Base-by-base conservation (phyloP, 2,329 filamentous ascomycete species). In the Diaporthe sp. region DNA sequence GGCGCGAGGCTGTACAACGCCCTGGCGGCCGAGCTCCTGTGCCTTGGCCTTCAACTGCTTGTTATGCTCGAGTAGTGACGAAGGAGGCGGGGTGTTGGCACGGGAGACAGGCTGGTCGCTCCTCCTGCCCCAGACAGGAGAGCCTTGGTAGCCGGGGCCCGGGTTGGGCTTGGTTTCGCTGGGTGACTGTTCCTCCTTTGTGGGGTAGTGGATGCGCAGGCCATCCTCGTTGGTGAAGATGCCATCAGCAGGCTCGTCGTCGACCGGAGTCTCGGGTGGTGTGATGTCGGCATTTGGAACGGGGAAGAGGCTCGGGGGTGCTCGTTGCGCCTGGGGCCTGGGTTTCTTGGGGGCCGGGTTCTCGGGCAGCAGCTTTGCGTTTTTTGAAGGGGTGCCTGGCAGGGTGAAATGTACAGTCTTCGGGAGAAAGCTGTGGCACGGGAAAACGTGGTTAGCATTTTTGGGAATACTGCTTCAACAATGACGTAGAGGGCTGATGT, bases 361-460 rank as follows among this genome's bases (percentile, higher is more conserved):
- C 81, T 75, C 80, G 81, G 61, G 44, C 17, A 72, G 22, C 1
- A 72, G 47, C 42, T 51, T 75, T 25, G 70, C 22, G n/a, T 72
- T 72, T 76, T 81, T 85, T 73, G 83, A 84, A 69, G 86, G 85
- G 42, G 87, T 88, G 51, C 88, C 87, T 15, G 91, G 90, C 73
- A 94, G 88, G 78, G 92, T 92, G 83, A 98, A 98, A 83, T 97
- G 92, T 80, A 98, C 88, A 53, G 96, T 98, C 83, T 97, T 96
- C 44, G 96, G 96, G 47, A 98, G 90, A 82, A 98, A 98, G 73
- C 96, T 98, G 81, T n/a, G 92, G 9, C 35, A 71, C 12, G 25
- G 51, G 66, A 39, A 25, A 72, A 15, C n/a, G 15, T 74, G 25
- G 72, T 77, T 32, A 75, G 76, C 39, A 55, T 32, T 44, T 35